These are phyloP conservation scores for Mycena kentingensis DNA, from an alignment of 768 basidiomycete genomes.

Conservation along the genomic window DNA sequence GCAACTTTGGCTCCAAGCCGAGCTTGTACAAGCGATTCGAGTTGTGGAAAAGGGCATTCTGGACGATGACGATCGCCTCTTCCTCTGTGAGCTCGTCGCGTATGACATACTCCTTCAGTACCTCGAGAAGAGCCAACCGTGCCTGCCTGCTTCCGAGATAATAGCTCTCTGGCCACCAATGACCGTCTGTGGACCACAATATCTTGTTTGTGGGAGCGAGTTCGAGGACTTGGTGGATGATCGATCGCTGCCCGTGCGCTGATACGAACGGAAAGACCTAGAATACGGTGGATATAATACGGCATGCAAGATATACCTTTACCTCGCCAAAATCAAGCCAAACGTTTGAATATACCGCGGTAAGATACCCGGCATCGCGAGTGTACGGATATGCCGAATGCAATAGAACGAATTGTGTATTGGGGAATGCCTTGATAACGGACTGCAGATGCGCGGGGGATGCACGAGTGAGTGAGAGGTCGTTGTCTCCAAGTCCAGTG, in stretches of 20 bases:
- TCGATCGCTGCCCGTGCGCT: conserved; percentile 57
- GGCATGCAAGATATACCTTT: not conserved
- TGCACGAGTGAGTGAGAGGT: conserved; percentile 57
- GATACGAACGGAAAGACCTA: conserved; percentile 71
- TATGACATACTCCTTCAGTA: conserved; percentile 53
- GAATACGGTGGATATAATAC: not conserved
- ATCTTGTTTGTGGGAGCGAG: conserved; percentile 77
- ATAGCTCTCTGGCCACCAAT: conserved; percentile 78
- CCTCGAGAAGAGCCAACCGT: conserved; percentile 62
- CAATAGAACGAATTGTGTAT: conserved; percentile 64
- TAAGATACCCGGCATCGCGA: conserved; percentile 76
- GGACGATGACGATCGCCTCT: conserved; percentile 55
- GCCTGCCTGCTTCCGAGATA: conserved; percentile 70
- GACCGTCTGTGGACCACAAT: conserved; percentile 77
- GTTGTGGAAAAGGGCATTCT: conserved; percentile 65
- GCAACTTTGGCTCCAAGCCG: conserved; percentile 36
- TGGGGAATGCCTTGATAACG: conserved; percentile 62
- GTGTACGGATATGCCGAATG: conserved; percentile 81
- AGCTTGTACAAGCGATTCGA: conserved; percentile 66
- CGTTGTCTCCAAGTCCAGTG: conserved; percentile 77
- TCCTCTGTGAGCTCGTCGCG: conserved; percentile 52
- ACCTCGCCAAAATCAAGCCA: conserved; percentile 80
- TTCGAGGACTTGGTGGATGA: conserved; percentile 68
- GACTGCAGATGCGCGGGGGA: conserved; percentile 71
- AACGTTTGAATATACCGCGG: conserved; percentile 71